Percentiles rank a stretch among this genome's conserved stretches.
Conservation (phyloP, 495 filamentous ascomycete genomes). For the Podospora pseudopauciseta region DNA sequence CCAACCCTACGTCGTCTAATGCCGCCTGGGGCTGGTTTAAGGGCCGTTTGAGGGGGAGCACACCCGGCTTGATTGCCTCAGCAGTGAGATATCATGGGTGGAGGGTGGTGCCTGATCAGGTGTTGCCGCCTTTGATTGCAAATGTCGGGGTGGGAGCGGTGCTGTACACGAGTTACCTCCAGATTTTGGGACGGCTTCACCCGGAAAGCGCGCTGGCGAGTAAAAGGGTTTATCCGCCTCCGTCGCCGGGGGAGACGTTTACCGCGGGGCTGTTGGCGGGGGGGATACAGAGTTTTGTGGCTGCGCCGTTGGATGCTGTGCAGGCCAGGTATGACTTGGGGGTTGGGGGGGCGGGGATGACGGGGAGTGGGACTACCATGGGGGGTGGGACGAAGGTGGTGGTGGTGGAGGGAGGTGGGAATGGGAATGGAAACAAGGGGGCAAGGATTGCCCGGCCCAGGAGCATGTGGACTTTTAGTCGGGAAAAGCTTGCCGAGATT, state of each 20-base stretch:
- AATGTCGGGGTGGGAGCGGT: conserved; percentile 83
- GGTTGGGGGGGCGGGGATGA: conserved; percentile 22
- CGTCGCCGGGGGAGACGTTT: conserved; percentile 62
- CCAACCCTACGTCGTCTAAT: not conserved
- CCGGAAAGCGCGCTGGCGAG: conserved; percentile 63
- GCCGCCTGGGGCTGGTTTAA: conserved; percentile 39
- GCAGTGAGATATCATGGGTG: conserved; percentile 78
- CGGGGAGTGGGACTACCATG: conserved; percentile 24
- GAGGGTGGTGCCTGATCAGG: conserved; percentile 82
- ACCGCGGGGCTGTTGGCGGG: conserved; percentile 75
- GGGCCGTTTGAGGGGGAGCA: conserved; percentile 66
- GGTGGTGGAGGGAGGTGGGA: conserved; percentile 5
- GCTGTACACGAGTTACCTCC: conserved; percentile 84
- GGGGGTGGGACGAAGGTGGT: conserved; percentile 49
- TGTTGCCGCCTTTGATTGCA: conserved; percentile 79
- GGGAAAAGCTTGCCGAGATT: conserved; percentile 71
- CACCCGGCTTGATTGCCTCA: conserved; percentile 73
- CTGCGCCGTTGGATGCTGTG: conserved; percentile 84
- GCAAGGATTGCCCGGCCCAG: conserved; percentile 43
- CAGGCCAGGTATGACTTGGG: conserved; percentile 67
- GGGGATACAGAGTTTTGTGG: conserved; percentile 71
- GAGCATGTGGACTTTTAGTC: conserved; percentile 79
- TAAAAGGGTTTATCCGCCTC: conserved; percentile 73
- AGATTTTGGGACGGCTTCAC: conserved; percentile 68
- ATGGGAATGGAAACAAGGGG: not conserved